Evolutionary conservation across 139 green algal species (phyloP).

Genomic region (Volvox africanus): DNA sequence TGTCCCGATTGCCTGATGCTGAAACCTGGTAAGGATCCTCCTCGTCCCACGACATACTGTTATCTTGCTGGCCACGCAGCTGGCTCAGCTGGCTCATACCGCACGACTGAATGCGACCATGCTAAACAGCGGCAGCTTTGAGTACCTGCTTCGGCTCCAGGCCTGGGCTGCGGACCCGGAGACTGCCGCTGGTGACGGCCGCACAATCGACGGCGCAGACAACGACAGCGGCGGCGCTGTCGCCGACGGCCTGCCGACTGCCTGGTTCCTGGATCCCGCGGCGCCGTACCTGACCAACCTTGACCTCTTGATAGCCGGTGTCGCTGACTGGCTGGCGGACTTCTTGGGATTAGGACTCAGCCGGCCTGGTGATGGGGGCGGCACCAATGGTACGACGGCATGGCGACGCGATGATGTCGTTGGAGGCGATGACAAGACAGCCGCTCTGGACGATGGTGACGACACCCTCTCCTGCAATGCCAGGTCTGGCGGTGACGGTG

Average conservation of each 20-base stretch:
- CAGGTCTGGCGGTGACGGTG: neutral
- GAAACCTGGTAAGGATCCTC: too few species aligned
- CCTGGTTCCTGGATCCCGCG: neutral
- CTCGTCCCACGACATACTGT: too few species aligned
- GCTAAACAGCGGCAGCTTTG: neutral
- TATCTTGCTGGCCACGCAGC: too few species aligned
- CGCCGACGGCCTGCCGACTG: too few species aligned
- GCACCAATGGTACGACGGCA: neutral
- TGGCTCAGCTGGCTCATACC: too few species aligned
- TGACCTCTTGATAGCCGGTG: neutral
- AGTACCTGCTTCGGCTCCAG: neutral
- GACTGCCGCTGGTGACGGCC: neutral
- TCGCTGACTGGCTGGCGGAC: neutral
- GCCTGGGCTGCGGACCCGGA: neutral
- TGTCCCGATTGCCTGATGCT: too few species aligned
- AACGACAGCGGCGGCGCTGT: neutral
- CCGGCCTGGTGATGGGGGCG: neutral
- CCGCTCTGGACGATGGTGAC: neutral
- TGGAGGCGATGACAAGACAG: neutral
- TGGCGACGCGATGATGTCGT: neutral
- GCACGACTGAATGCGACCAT: too few species aligned
- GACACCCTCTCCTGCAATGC: neutral
- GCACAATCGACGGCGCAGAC: too few species aligned
- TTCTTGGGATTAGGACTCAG: conserved; percentile 14
- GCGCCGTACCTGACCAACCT: conserved; percentile 24